phyloP scores from a whole-genome alignment of 2,329 filamentous ascomycete genomes.

The Stromatinia cepivora region DNA sequence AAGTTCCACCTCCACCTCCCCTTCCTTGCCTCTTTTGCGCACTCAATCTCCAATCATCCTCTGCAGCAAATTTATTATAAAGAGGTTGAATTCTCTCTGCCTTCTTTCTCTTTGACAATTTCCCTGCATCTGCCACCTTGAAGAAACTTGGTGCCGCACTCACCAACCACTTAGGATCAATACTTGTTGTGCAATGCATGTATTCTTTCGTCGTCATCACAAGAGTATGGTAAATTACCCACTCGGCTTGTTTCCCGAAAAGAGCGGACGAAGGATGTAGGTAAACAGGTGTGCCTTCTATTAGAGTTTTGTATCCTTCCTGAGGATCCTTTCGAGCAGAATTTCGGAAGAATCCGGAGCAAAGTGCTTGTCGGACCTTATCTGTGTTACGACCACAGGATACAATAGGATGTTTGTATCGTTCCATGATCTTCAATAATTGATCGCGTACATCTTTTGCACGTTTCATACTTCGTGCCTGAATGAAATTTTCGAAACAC shows the following conservation, averaged over 20 bases:
- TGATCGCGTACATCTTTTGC: conserved; percentile 92
- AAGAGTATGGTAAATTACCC: conserved; percentile 90
- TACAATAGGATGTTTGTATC: conserved; percentile 78
- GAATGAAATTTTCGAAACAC: conserved; percentile 98
- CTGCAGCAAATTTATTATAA: conserved; percentile 87
- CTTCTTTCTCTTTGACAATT: conserved; percentile 86
- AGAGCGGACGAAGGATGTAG: conserved; percentile 88
- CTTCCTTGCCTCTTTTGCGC: conserved; percentile 83
- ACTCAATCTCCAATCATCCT: conserved; percentile 93
- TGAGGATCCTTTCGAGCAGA: conserved; percentile 91
- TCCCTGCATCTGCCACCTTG: conserved; percentile 80
- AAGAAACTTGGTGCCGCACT: conserved; percentile 99
- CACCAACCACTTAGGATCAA: conserved; percentile 92
- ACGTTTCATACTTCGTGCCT: conserved; percentile 82
- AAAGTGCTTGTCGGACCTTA: conserved; percentile 84
- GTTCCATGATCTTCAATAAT: conserved; percentile 88
- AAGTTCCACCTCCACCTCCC: conserved; percentile 87
- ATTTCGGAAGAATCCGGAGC: conserved; percentile 94
- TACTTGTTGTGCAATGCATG: conserved; percentile 91
- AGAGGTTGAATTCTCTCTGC: conserved; percentile 93
- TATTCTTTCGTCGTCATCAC: conserved; percentile 97
- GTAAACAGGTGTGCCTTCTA: conserved; percentile 92
- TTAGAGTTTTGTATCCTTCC: conserved; percentile 96
- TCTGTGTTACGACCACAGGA: conserved; percentile 87
- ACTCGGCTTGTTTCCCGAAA: conserved; percentile 94